Conservation (phyloP, 441 rosid genomes). For the Pelargonium myrrhifolium region DNA sequence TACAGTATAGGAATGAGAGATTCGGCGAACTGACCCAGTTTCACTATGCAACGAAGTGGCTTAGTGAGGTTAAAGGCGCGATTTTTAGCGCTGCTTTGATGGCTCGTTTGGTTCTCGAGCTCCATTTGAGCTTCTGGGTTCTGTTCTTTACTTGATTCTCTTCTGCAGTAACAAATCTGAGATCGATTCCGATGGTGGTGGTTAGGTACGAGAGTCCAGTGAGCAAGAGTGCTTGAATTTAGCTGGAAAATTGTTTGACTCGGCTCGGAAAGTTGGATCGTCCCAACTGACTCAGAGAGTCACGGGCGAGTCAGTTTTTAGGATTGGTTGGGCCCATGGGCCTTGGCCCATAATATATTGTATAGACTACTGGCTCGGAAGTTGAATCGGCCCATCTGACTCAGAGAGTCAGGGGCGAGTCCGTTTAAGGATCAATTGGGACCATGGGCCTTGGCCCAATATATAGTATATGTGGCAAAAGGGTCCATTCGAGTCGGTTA, state of each 20-base stretch:
- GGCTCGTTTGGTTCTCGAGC: not conserved
- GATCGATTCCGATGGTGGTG: not conserved
- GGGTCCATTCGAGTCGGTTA: not conserved
- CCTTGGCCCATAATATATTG: not conserved
- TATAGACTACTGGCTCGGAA: not conserved
- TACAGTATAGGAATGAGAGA: not conserved
- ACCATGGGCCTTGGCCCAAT: not conserved
- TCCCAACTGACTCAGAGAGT: not conserved
- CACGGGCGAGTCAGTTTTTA: not conserved
- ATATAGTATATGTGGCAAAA: too few species aligned
- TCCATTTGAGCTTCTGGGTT: conserved; percentile 3
- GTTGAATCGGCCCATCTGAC: not conserved
- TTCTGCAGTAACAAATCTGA: not conserved
- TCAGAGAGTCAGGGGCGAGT: not conserved
- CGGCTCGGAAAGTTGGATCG: not conserved
- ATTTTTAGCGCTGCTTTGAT: not conserved
- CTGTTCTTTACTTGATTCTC: not conserved
- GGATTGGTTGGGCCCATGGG: not conserved
- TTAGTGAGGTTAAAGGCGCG: not conserved
- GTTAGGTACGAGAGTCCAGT: not conserved
- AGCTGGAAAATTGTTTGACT: not conserved
- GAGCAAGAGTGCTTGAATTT: not conserved
- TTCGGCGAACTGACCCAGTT: not conserved
- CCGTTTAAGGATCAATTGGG: not conserved
- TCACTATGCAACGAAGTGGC: conserved; percentile 6